A percentile compares a stretch with the other conserved stretches of the same genome.
Conservation (phyloP, 495 filamentous ascomycete genomes). For the Aspergillus egyptiacus region DNA sequence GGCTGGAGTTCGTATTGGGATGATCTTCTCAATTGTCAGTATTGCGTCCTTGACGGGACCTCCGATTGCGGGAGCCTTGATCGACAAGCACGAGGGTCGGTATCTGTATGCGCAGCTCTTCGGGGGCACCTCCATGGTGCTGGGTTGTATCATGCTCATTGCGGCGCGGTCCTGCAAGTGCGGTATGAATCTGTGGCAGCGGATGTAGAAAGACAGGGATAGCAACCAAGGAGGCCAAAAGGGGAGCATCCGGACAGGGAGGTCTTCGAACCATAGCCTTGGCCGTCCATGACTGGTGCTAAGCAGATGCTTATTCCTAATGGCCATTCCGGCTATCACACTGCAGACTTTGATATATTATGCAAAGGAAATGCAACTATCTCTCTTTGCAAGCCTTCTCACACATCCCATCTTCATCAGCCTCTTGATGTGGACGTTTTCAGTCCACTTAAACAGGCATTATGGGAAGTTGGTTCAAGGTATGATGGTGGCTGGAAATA, state of each 20-base stretch:
- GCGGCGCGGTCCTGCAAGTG: no score
- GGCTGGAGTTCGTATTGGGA: conserved; percentile 7
- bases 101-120: no score
- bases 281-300: conserved; percentile 6
- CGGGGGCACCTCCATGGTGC: no score
- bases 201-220: no score
- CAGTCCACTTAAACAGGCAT: conserved; percentile 17
- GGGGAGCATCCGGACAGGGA: no score
- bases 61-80: no score
- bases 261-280: conserved; percentile 20
- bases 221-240: no score
- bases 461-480: conserved; percentile 16
- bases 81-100: no score
- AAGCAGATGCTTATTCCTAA: conserved; percentile 26
- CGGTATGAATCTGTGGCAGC: no score
- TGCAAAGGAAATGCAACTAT: conserved; percentile 17
- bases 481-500: conserved; percentile 5
- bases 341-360: conserved; percentile 19
- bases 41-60: no score
- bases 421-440: conserved; percentile 28
- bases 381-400: conserved; percentile 19
- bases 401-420: conserved; percentile 24
- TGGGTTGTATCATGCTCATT: no score
- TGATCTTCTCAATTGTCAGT: no score
- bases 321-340: conserved; percentile 21